Evolutionary conservation across 1,284 basidiomycete species (phyloP).

Genomic region (Pulveroboletus sp.): DNA sequence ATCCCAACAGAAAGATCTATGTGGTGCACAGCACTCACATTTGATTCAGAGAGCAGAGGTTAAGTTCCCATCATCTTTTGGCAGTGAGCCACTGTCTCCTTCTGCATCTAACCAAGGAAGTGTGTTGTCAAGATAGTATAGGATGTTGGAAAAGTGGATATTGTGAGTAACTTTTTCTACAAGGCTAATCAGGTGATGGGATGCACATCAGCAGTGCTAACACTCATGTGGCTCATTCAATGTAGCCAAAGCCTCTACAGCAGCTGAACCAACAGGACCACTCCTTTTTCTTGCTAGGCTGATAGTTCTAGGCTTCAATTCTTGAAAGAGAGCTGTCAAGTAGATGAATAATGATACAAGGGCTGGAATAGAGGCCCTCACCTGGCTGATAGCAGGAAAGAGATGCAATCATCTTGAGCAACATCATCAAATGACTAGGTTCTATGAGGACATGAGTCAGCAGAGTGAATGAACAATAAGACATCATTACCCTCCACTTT

Average conservation of each 20-base stretch:
- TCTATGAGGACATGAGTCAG: background rate
- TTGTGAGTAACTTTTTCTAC: background rate
- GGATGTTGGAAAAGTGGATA: constrained; percentile 1
- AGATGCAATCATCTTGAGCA: constrained; percentile 6
- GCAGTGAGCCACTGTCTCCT: background rate
- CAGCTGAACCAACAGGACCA: background rate
- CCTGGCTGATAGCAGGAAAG: background rate
- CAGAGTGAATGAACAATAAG: background rate
- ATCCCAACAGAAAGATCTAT: background rate
- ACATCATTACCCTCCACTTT: constrained; percentile 1
- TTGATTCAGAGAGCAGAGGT: background rate
- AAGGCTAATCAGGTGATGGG: background rate
- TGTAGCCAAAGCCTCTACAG: constrained; percentile 4
- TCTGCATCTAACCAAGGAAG: constrained; percentile 17
- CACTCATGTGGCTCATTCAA: constrained; percentile 3
- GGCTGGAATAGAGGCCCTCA: background rate
- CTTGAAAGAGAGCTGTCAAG: background rate
- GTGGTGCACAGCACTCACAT: background rate
- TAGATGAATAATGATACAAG: background rate
- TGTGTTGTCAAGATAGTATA: constrained; percentile 2
- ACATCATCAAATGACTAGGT: background rate
- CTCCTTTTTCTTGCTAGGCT: background rate
- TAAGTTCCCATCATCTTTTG: background rate
- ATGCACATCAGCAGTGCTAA: background rate
- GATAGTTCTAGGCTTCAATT: background rate